Percentiles rank a stretch among this genome's conserved stretches.
Evolutionary conservation across 2,329 filamentous ascomycete genomes (phyloP).

Genomic region (Lachnellula occidentalis): DNA sequence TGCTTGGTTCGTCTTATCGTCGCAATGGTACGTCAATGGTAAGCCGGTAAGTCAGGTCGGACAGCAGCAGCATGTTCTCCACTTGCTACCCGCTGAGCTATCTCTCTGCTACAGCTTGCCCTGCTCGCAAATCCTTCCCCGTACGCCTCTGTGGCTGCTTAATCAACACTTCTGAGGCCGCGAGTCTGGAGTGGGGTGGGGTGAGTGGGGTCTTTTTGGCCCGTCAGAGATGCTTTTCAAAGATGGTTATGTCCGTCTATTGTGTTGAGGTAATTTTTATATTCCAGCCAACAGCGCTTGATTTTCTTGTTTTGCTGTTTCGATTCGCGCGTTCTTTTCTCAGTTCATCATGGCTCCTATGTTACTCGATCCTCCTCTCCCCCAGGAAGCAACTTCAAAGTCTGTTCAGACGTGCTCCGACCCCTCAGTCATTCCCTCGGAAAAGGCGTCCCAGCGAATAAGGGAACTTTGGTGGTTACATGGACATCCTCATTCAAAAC

Average conservation of each 20-base stretch:
- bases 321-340: neutral
- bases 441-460: constrained; percentile 19
- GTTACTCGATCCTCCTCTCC: constrained; percentile 12
- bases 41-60: neutral
- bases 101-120: no score
- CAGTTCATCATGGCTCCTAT: constrained; percentile 16
- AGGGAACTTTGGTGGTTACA: constrained; percentile 31
- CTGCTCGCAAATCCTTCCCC: no score
- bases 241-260: no score
- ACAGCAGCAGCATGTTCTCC: constrained; percentile 2
- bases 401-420: constrained; percentile 21
- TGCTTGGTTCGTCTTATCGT: no score
- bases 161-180: no score
- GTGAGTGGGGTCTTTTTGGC: no score
- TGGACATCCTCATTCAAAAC: constrained; percentile 28
- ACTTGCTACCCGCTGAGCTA: neutral
- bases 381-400: constrained; percentile 1
- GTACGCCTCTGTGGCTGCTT: no score
- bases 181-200: no score
- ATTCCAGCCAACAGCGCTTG: neutral
- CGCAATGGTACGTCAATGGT: no score
- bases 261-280: no score
- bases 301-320: neutral
- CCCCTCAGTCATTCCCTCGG: constrained; percentile 24
- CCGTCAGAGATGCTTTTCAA: no score